Base-by-base conservation (phyloP, 2,329 filamentous ascomycete genomes). In the Exophiala bonariae region DNA sequence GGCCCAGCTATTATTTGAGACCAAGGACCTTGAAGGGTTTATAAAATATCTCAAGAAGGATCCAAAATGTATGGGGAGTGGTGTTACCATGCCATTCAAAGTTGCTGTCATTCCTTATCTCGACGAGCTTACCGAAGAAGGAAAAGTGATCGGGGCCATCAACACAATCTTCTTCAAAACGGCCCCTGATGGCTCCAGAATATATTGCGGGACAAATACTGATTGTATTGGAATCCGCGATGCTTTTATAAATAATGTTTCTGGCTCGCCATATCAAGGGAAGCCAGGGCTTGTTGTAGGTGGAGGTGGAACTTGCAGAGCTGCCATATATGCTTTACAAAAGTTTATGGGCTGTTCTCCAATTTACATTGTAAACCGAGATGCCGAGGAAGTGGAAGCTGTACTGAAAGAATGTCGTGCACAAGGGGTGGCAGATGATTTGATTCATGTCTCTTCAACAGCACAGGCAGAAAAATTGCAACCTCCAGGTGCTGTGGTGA, bases 11-110 rank as follows among this genome's bases (percentile, higher is more conserved):
- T 49, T 60, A 7, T 49, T 34, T 34, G 58, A 60, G 43, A 56
- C 58, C 4, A 50, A 46, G 8, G 45, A 54, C 11, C 54, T 72
- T 36, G 49, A 60, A 16, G 63, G 56, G 22, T 70, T 65, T 52
- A 52, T 71, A 4, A 55, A 55, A 31, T 61, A 63, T 18, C 64
- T 69, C 55, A 61, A 62, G 31, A 49, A 60, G 32, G 67, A 70
- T 47, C 35, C 45, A 17, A 70, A 70, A 45, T 69, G 70, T 44
- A 63, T 71, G 79, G 84, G 85, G 44, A 81, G 84, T 17, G 82
- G 85, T 3, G 82, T 92, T 30, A 92, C 87, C 16, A 93, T 92
- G 57, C 88, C 88, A 0, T 83, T 89, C 73, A 92, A 93, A 67
- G 80, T 92, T 19, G 76, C 81, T 58, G 89, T 92, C 62, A 80